Conservation (phyloP, 768 basidiomycete genomes). For the Candolleomyces aberdarensis region DNA sequence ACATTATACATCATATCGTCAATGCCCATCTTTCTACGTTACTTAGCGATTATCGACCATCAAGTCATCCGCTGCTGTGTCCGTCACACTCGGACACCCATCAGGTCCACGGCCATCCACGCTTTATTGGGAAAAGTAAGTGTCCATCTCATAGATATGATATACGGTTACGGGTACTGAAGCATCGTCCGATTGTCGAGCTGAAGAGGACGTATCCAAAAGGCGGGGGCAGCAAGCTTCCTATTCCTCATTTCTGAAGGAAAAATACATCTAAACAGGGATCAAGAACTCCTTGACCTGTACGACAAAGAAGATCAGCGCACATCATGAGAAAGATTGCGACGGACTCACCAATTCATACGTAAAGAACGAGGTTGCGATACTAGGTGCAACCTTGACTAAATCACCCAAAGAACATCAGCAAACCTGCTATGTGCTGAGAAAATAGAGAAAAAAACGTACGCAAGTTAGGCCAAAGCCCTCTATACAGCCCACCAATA, state of each 20-base stretch:
- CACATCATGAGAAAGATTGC: neutral
- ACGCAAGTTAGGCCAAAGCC: constrained; percentile 88
- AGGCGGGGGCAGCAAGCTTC: too few species aligned
- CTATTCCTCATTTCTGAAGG: neutral
- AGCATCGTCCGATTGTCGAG: too few species aligned
- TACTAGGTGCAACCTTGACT: constrained; percentile 92
- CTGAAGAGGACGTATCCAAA: too few species aligned
- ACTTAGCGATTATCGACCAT: too few species aligned
- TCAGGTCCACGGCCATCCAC: too few species aligned
- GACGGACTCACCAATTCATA: constrained; percentile 56
- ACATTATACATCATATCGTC: too few species aligned
- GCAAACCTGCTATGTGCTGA: constrained; percentile 2
- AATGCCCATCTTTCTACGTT: too few species aligned
- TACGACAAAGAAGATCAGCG: constrained; percentile 2
- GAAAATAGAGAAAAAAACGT: constrained; percentile 30
- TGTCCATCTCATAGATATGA: too few species aligned
- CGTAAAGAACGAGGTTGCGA: constrained; percentile 82
- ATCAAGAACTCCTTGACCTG: constrained; percentile 34
- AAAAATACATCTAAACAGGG: constrained; percentile 18
- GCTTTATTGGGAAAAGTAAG: too few species aligned
- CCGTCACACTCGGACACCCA: too few species aligned
- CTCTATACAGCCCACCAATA: constrained; percentile 72
- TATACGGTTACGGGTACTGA: too few species aligned
- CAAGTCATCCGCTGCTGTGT: too few species aligned
- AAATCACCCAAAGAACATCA: constrained; percentile 9